These are phyloP conservation scores for Geranomyces michiganensis DNA, from an alignment of 192 early-diverging fungal species.

Conservation along the genomic window DNA sequence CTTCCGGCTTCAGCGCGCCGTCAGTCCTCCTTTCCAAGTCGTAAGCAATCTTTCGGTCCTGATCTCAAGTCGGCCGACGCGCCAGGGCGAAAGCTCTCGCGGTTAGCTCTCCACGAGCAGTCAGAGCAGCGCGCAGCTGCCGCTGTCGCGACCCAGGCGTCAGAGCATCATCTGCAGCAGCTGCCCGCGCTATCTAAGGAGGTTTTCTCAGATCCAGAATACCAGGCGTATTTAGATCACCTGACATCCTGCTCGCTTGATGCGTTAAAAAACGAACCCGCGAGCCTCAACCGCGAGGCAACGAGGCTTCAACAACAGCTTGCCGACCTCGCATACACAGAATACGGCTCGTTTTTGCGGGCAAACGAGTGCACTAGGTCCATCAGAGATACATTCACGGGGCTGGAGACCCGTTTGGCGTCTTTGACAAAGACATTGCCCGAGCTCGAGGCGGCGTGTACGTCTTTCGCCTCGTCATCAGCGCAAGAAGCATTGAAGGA, in stretches of 20 bases:
- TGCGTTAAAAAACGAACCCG: constrained; percentile 61
- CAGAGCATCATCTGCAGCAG: background rate
- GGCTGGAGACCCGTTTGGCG: constrained; percentile 50
- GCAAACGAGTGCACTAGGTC: constrained; percentile 61
- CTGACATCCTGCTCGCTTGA: constrained; percentile 66
- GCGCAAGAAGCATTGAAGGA: constrained; percentile 13
- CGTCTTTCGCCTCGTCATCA: constrained; percentile 41
- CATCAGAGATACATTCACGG: constrained; percentile 53
- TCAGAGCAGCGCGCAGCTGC: background rate
- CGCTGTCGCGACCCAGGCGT: background rate
- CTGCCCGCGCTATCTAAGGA: constrained; percentile 19
- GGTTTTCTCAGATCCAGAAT: constrained; percentile 30
- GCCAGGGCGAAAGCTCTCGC: background rate
- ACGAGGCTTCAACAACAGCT: constrained; percentile 60
- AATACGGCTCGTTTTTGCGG: constrained; percentile 71
- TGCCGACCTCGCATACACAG: constrained; percentile 64
- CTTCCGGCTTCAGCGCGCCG: no score
- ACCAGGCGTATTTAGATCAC: constrained; percentile 56
- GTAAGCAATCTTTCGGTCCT: no score
- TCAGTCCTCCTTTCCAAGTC: no score
- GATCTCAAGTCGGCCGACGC: background rate
- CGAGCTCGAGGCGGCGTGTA: constrained; percentile 49
- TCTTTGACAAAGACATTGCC: constrained; percentile 52
- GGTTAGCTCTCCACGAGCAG: background rate
- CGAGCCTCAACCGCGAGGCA: constrained; percentile 54